Evolutionary conservation across 768 basidiomycete species (phyloP).

Genomic region (Hemileccinum impolitum): DNA sequence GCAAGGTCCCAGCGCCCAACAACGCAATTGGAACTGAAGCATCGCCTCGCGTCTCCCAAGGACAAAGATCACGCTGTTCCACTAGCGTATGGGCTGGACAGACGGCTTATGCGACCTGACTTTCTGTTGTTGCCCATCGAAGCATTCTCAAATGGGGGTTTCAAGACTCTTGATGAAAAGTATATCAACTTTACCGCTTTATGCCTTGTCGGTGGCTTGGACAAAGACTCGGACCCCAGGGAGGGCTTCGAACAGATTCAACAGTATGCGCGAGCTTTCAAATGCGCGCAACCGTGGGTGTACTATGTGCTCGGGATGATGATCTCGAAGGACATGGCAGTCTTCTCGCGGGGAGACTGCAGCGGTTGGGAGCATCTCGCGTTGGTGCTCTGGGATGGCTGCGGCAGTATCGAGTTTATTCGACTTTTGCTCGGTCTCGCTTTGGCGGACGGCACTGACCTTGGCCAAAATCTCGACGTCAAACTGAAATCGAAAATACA

Average conservation of each 20-base stretch:
- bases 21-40: background rate
- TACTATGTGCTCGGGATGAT: slow-evolving; percentile 6
- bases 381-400: slow-evolving; percentile 1
- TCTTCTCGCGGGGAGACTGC: slow-evolving; percentile 7
- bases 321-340: background rate
- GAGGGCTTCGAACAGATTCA: no score
- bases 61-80: background rate
- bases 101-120: slow-evolving; percentile 1
- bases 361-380: slow-evolving; percentile 10
- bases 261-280: no score
- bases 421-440: slow-evolving; percentile 14
- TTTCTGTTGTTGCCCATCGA: slow-evolving; percentile 12
- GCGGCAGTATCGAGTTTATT: slow-evolving; percentile 12
- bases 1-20: background rate
- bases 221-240: no score
- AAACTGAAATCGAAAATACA: background rate
- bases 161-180: no score
- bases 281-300: no score
- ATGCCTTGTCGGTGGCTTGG: no score
- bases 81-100: slow-evolving; percentile 7
- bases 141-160: no score
- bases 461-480: slow-evolving; percentile 7
- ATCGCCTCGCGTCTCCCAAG: slow-evolving; percentile 8
- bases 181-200: no score
- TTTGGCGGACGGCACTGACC: slow-evolving; percentile 1